Conservation (phyloP, 2,329 filamentous ascomycete genomes). For the Teratosphaeria gauchensis region DNA sequence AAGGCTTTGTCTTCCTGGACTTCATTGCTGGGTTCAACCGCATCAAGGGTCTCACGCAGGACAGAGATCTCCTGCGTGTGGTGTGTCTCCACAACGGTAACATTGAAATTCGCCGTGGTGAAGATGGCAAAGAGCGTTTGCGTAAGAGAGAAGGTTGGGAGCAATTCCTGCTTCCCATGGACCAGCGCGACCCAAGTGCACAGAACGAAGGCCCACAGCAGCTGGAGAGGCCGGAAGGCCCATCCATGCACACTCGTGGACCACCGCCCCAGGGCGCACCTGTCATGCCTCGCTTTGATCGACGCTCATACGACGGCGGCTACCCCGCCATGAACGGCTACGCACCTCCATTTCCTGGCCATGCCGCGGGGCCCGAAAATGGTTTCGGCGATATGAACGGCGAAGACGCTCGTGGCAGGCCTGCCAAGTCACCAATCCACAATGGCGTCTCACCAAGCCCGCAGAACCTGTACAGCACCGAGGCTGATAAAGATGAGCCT, state of each 20-base stretch:
- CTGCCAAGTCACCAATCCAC: conserved; percentile 21
- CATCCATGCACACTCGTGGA: conserved; percentile 29
- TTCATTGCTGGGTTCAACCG: conserved; percentile 82
- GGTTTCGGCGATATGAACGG: conserved; percentile 11
- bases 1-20: conserved; percentile 76
- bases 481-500: conserved; percentile 19
- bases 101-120: conserved; percentile 65
- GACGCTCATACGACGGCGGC: conserved; percentile 18
- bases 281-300: conserved; percentile 10
- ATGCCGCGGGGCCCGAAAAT: conserved; percentile 10
- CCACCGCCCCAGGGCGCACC: conserved; percentile 11
- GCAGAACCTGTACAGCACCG: conserved; percentile 1
- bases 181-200: conserved; percentile 62
- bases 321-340: conserved; percentile 17
- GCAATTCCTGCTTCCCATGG: conserved; percentile 64
- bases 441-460: conserved; percentile 13
- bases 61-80: conserved; percentile 63
- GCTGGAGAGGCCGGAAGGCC: conserved; percentile 31
- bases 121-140: conserved; percentile 70
- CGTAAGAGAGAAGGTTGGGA: conserved; percentile 68
- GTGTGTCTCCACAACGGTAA: conserved; percentile 63
- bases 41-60: conserved; percentile 61
- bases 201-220: conserved; percentile 61
- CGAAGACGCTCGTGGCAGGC: conserved; percentile 20
- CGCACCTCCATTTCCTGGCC: conserved; percentile 12